These are phyloP conservation scores for Xylaria cubensis DNA, from an alignment of 495 filamentous ascomycete species.

Conservation along the genomic window DNA sequence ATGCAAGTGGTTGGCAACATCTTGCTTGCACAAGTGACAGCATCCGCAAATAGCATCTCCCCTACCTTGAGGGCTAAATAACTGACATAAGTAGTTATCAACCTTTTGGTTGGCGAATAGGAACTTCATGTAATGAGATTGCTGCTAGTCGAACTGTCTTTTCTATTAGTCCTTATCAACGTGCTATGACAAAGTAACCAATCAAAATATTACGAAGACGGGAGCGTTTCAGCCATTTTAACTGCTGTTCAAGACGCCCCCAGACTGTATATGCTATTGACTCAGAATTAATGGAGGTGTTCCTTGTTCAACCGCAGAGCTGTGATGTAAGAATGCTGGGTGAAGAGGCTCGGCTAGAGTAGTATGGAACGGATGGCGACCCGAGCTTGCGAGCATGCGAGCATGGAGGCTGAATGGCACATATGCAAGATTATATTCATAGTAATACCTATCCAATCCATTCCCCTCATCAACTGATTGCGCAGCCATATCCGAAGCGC, in stretches of 20 bases:
- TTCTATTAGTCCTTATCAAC: background rate
- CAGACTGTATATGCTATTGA: background rate
- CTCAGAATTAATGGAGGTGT: background rate
- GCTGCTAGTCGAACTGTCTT: background rate
- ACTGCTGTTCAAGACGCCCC: background rate
- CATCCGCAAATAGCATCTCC: background rate
- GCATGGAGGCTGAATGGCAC: slow-evolving; percentile 2
- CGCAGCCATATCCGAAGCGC: background rate
- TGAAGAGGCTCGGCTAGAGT: slow-evolving; percentile 2
- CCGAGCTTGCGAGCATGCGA: background rate
- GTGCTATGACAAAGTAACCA: slow-evolving; percentile 2
- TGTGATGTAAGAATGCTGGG: background rate
- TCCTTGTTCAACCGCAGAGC: background rate
- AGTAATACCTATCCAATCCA: slow-evolving; percentile 6
- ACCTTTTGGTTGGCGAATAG: background rate
- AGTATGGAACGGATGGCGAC: slow-evolving; percentile 6
- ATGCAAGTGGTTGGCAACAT: background rate
- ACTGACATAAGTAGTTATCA: background rate
- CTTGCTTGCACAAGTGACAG: background rate
- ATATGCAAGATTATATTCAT: slow-evolving; percentile 11
- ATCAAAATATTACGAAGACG: slow-evolving; percentile 8
- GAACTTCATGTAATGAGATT: background rate
- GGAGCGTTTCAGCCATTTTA: slow-evolving; percentile 8
- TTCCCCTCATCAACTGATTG: background rate
- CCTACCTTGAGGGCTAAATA: background rate